Conservation (phyloP, 2,329 filamentous ascomycete species). For the Diaporthe sp. region DNA sequence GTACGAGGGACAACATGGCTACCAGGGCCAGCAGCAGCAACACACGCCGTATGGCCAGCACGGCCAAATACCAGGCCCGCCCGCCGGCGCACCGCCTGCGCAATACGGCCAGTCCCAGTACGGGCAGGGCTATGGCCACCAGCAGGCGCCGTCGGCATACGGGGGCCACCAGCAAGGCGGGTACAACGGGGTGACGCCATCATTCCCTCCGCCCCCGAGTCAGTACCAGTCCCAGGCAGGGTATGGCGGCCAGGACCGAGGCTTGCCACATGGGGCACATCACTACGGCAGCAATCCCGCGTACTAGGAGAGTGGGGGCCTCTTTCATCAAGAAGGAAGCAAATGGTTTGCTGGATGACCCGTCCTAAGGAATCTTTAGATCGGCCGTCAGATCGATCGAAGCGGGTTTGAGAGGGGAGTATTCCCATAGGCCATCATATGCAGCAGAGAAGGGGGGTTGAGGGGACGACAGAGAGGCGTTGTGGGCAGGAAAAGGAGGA, state of each 20-base stretch:
- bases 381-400: background rate
- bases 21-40: slow-evolving; percentile 26
- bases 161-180: slow-evolving; percentile 43
- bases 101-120: slow-evolving; percentile 41
- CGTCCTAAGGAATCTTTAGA: background rate
- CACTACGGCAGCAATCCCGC: slow-evolving; percentile 39
- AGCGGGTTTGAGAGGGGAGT: background rate
- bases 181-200: slow-evolving; percentile 41
- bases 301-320: slow-evolving; percentile 4
- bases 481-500: background rate
- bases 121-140: slow-evolving; percentile 28
- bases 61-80: slow-evolving; percentile 36
- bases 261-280: slow-evolving; percentile 27
- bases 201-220: slow-evolving; percentile 46
- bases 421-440: background rate
- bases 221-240: slow-evolving; percentile 45
- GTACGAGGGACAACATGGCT: slow-evolving; percentile 40
- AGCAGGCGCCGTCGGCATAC: slow-evolving; percentile 32
- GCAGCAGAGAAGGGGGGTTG: background rate
- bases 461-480: background rate
- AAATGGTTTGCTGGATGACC: background rate
- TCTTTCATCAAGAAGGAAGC: background rate
- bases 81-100: slow-evolving; percentile 45
- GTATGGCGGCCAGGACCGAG: slow-evolving; percentile 36
- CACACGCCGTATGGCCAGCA: slow-evolving; percentile 45